phyloP scores from a whole-genome alignment of 2,329 filamentous ascomycete species.

The Lecanicillium sp. region DNA sequence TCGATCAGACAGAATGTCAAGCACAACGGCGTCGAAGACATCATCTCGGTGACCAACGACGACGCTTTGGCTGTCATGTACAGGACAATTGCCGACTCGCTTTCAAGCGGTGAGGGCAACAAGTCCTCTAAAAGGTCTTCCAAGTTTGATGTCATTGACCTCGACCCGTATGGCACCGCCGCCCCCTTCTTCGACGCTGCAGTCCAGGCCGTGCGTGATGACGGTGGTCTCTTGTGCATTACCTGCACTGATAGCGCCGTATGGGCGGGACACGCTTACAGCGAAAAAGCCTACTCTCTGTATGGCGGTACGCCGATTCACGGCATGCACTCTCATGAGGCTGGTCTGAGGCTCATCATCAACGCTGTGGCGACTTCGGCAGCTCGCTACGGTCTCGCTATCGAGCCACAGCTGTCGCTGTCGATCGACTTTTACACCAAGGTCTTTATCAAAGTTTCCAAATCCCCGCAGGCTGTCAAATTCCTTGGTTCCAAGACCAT shows the following conservation, averaged over 20 bases:
- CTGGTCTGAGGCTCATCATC: conserved; percentile 77
- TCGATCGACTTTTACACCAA: conserved; percentile 95
- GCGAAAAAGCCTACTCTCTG: conserved; percentile 88
- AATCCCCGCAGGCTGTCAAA: conserved; percentile 80
- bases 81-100: conserved; percentile 51
- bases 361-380: conserved; percentile 75
- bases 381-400: conserved; percentile 76
- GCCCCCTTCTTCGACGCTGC: conserved; percentile 89
- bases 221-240: conserved; percentile 86
- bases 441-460: conserved; percentile 77
- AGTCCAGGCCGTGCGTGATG: conserved; percentile 72
- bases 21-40: conserved; percentile 69
- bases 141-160: conserved; percentile 87
- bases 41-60: conserved; percentile 66
- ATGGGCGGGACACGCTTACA: conserved; percentile 89
- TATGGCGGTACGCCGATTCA: conserved; percentile 89
- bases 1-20: conserved; percentile 79
- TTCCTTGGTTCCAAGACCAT: conserved; percentile 87
- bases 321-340: conserved; percentile 81
- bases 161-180: conserved; percentile 93
- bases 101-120: conserved; percentile 35
- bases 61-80: conserved; percentile 95
- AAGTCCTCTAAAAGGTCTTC: conserved; percentile 35
- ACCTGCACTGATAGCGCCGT: conserved; percentile 96
- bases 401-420: conserved; percentile 85